Percentiles rank a stretch among this genome's conserved stretches.
These are phyloP conservation scores for Haemoproteus tartakovskyi DNA, from an alignment of 169 alveolate species.

Conservation along the genomic window DNA sequence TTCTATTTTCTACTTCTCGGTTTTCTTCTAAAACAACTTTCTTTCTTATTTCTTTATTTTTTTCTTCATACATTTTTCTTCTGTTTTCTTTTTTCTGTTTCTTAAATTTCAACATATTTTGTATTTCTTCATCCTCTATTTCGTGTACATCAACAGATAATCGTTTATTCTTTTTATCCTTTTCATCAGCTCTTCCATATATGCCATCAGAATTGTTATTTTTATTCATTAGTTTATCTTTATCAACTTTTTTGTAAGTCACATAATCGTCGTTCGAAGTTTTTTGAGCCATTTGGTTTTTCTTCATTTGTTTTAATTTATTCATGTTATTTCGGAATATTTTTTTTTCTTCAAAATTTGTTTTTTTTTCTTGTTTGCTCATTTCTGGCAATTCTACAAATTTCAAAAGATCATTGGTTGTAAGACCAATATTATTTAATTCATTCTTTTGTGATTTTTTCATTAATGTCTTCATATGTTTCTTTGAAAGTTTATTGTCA, in stretches of 20 bases:
- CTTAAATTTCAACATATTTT: constrained; percentile 57
- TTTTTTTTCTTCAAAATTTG: constrained; percentile 30
- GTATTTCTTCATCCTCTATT: constrained; percentile 58
- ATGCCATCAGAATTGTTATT: too few species aligned
- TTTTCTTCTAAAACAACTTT: constrained; percentile 65
- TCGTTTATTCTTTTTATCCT: constrained; percentile 2
- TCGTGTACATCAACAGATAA: constrained; percentile 12
- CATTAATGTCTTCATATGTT: constrained; percentile 43
- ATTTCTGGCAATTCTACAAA: constrained; percentile 63
- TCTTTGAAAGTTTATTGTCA: constrained; percentile 52
- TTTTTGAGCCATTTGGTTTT: constrained; percentile 20
- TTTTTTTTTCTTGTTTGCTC: constrained; percentile 25
- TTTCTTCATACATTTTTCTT: constrained; percentile 8
- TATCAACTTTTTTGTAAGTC: constrained; percentile 65
- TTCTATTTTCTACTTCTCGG: constrained; percentile 63
- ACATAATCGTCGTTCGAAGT: constrained; percentile 47
- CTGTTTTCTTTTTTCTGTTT: constrained; percentile 64
- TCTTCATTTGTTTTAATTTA: constrained; percentile 51
- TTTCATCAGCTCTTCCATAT: neutral
- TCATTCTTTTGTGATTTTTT: constrained; percentile 34
- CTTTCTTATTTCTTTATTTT: constrained; percentile 64
- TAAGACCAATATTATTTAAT: constrained; percentile 62
- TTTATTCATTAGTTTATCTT: constrained; percentile 17
- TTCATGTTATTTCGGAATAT: constrained; percentile 48
- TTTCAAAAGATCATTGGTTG: constrained; percentile 58